These are phyloP conservation scores for Backusella sp. DNA, from an alignment of 192 early-diverging fungal genomes.

Conservation along the genomic window DNA sequence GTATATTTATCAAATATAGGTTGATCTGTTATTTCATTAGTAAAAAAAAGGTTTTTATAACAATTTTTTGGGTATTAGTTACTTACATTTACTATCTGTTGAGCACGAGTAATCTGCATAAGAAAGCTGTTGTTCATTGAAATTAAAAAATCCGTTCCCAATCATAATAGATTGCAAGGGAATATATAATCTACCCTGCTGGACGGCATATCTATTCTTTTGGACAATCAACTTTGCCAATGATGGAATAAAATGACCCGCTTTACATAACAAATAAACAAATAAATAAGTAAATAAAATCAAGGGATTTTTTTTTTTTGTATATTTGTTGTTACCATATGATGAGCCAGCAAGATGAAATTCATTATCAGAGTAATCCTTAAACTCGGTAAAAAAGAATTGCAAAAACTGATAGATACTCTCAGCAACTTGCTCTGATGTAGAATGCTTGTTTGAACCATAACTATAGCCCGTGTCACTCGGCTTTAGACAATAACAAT, in stretches of 20 bases:
- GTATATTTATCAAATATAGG: conserved; percentile 74
- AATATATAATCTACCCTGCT: conserved; percentile 45
- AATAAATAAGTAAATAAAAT: not conserved
- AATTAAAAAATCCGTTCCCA: conserved; percentile 92
- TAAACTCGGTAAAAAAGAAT: conserved; percentile 85
- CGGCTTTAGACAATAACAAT: conserved; percentile 44
- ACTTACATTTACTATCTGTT: conserved; percentile 22
- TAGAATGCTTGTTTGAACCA: conserved; percentile 65
- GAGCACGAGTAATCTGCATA: conserved; percentile 79
- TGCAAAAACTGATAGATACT: conserved; percentile 94
- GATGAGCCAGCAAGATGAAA: conserved; percentile 91
- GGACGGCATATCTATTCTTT: conserved; percentile 60
- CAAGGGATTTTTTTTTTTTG: not conserved
- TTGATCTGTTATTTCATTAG: conserved; percentile 45
- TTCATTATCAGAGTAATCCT: conserved; percentile 70
- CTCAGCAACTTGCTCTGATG: conserved; percentile 66
- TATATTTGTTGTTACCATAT: conserved; percentile 22
- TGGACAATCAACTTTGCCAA: conserved; percentile 79
- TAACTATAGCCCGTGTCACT: conserved; percentile 92
- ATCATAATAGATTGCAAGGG: conserved; percentile 77
- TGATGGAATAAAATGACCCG: conserved; percentile 93
- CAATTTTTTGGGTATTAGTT: too few species aligned
- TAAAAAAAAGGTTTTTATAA: not conserved
- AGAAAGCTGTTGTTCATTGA: conserved; percentile 83
- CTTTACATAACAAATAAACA: not conserved